Base-by-base conservation (phyloP, 805 yeast genomes). In the Sugiyamaella floridensis region DNA sequence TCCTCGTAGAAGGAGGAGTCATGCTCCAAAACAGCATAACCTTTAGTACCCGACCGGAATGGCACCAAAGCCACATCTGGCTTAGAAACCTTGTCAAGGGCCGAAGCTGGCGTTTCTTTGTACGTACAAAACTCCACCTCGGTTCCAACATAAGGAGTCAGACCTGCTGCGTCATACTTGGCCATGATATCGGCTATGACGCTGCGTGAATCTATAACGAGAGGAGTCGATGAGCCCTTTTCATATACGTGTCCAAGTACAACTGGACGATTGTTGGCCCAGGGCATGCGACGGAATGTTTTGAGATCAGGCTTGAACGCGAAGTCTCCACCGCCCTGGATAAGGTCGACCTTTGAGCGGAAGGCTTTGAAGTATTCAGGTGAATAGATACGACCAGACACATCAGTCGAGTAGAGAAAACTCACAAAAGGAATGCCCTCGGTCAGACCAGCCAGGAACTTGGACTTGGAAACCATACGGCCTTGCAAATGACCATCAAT, bases 211-310 rank as follows among this genome's bases (percentile, higher is more conserved):
- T 43, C 46, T 2, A 43, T 15, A 6, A 4, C n/a, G n/a, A 32
- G 37, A 10, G 37, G 37, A 11, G 37, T 32, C 37, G n/a, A 11
- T 3, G 26, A 22, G 37, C n/a, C 37, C n/a, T 32, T 14, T 8
- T 32, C 37, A 8, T 32, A 32, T 4, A 32, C 9, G n/a, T 14
- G 9, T 4, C 46, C 46, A 6, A 43, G 15, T 3, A 43, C 29
- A 18, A 43, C 46, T 9, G 46, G 46, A 10, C n/a, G 16, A n/a
- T 43, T 19, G 46, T 43, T 28, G 12, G 20, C 46, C 46, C 46
- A 43, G 26, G 46, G 20, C 16, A 16, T 5, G 16, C 46, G 20
- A 11, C 46, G 20, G 46, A 43, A 43, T 4, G 46, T 43, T n/a
- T 4, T 11, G 28, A 43, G 46, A 19, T 43, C 46, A 16, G 46